A percentile compares a stretch with the other conserved stretches of the same genome.
phyloP scores from a whole-genome alignment of 192 early-diverging fungal species.

The Coemansia interrupta region DNA sequence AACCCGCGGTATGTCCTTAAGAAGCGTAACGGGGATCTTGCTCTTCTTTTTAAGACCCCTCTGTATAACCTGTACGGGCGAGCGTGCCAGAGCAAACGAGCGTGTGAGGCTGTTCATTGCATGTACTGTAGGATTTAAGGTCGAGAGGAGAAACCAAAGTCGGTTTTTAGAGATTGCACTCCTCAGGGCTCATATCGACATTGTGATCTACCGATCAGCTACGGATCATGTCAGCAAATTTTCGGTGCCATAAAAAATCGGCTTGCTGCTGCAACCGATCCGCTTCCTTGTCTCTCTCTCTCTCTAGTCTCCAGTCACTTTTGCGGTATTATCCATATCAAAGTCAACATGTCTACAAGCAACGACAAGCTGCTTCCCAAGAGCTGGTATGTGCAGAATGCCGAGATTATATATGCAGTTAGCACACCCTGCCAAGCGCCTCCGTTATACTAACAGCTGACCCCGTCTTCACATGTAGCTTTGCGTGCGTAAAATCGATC shows the following conservation, averaged over 20 bases:
- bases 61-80: slow-evolving; percentile 16
- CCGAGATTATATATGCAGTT: background rate
- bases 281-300: background rate
- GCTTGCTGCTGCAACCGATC: background rate
- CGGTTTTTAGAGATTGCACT: no score
- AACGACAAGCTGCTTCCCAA: slow-evolving; percentile 24
- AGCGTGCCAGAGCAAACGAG: slow-evolving; percentile 15
- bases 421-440: background rate
- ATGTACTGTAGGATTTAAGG: background rate
- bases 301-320: background rate
- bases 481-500: slow-evolving; percentile 71
- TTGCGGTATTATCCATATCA: background rate
- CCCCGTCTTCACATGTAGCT: slow-evolving; percentile 48
- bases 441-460: background rate
- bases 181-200: no score
- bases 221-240: no score
- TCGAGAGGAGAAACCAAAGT: no score
- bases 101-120: slow-evolving; percentile 30
- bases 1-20: slow-evolving; percentile 32
- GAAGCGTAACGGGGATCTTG: slow-evolving; percentile 38
- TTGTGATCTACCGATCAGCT: no score
- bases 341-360: slow-evolving; percentile 20
- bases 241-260: no score
- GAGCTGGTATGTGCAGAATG: slow-evolving; percentile 36
- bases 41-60: slow-evolving; percentile 40